Conservation (phyloP, 495 filamentous ascomycete genomes). For the Trypethelium eluteriae region DNA sequence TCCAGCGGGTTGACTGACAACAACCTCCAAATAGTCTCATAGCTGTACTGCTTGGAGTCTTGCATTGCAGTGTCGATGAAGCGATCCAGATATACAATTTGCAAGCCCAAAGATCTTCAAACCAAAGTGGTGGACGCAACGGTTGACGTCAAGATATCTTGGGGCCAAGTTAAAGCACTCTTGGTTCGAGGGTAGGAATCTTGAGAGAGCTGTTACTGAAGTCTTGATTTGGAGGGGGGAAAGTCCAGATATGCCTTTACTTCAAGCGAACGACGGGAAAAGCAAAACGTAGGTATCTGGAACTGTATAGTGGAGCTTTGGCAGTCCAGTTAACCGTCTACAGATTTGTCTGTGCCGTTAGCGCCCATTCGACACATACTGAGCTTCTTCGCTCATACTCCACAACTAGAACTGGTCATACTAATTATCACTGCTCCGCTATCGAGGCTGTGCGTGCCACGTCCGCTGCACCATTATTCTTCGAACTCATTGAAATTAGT, state of each 20-base stretch:
- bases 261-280: neutral
- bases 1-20: neutral
- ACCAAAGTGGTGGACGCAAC: neutral
- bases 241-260: neutral
- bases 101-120: neutral
- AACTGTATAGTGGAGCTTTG: neutral
- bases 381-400: neutral
- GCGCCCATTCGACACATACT: neutral
- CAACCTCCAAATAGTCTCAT: neutral
- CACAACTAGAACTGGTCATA: neutral
- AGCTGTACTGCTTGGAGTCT: slow-evolving; percentile 1
- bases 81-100: neutral
- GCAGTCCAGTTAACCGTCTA: neutral
- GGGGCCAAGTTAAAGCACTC: neutral
- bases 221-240: neutral
- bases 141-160: neutral
- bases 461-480: slow-evolving; percentile 3
- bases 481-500: neutral
- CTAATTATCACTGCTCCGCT: neutral
- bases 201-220: neutral
- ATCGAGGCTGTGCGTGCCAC: slow-evolving; percentile 3
- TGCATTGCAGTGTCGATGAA: slow-evolving; percentile 1
- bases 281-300: neutral
- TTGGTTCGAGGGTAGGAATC: neutral
- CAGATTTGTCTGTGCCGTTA: slow-evolving; percentile 2